Evolutionary conservation across 208 protist species (phyloP), one percentile per base, ranked within the genome.

Genomic region (Leishmania tropica): DNA sequence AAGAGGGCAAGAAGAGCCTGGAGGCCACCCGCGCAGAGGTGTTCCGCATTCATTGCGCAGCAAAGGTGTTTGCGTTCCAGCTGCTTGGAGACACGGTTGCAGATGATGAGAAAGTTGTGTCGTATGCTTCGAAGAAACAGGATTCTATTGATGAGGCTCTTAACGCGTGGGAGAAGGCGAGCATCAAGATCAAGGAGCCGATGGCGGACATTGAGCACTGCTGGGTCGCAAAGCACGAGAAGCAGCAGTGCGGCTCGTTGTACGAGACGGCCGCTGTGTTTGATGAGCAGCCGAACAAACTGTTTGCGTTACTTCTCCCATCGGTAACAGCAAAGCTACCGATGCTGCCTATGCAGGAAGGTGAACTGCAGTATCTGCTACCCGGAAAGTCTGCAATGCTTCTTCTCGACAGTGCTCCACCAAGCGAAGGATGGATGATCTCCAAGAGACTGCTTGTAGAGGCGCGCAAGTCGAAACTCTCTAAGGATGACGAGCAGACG

Each of bases 31-130:
- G 85, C n/a, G 81, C 89, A 2, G 93, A 96, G n/a, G 82, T 79
- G 17, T 91, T 92, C 58, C 90, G 91, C 47, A 83, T 95, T 45
- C 93, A 94, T 75, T 92, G 83, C 31, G 86, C 86, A 21, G 92
- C 81, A 53, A 96, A 96, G 60, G 83, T 89, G 2, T 94, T 95
- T 81, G 86, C 86, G 48, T 94, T 96, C 80, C 81, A 91, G n/a
- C 54, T 92, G 24, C 84, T 96, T 75, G 86, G 81, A 24, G 86
- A 86, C 54, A 70, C 84, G 37, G 83, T 92, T 2, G 58, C 73
- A 1, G 79, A 79, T 3, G 85, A 90, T 53, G 89, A 93, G 73
- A 95, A 90, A 75, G 77, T 88, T 51, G 60, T 83, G n/a, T 75
- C 81, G 0, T 81, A 87, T 40, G 60, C 93, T 24, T 84, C 84